Base-by-base conservation (phyloP, 2,329 filamentous ascomycete species). In the Arthrobotrys conoides region DNA sequence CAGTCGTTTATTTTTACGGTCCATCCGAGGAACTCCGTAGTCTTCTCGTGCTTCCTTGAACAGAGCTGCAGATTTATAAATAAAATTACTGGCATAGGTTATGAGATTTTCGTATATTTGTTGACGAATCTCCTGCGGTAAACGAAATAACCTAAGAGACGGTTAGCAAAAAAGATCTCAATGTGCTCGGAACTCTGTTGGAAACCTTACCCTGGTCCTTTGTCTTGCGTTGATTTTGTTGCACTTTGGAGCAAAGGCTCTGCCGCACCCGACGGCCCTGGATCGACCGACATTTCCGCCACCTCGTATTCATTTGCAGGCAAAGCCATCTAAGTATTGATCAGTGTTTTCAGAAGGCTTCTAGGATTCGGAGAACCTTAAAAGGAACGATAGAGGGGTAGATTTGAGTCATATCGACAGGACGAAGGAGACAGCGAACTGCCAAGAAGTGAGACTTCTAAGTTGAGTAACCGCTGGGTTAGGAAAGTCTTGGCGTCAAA, bases 91-190 rank as follows among this genome's bases (percentile, higher is more conserved):
- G 0, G 69, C 10, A 36, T 44, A 65, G 0, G 57, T 71, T 3
- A 71, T 71, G 8, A 71, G 5, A 33, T 65, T n/a, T 46, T 55
- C 57, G 22, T 64, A 71, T 8, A 71, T 71, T 18, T 71, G 69
- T 8, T 63, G 46, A 0, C 48, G 57, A 0, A 71, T 41, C 55
- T 71, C 69, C 30, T 48, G 36, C 2, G 69, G 69, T n/a, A 71
- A 30, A 10, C 4, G 14, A 9, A 71, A 53, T 8, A 71, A 16
- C 9, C 69, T 71, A n/a, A 1, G 1, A 18, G 14, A 41, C 5
- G 2, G 55, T 61, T 8, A 61, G 55, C 33, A 2, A 6, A 9
- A 41, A 24, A n/a, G n/a, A 22, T 5, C 30, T 27, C 8, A 1
- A 12, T 10, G 27, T 20, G n/a, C 18, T 16, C 24, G n/a, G 12